phyloP scores from a whole-genome alignment of 768 basidiomycete genomes.

The Lactarius sp. region DNA sequence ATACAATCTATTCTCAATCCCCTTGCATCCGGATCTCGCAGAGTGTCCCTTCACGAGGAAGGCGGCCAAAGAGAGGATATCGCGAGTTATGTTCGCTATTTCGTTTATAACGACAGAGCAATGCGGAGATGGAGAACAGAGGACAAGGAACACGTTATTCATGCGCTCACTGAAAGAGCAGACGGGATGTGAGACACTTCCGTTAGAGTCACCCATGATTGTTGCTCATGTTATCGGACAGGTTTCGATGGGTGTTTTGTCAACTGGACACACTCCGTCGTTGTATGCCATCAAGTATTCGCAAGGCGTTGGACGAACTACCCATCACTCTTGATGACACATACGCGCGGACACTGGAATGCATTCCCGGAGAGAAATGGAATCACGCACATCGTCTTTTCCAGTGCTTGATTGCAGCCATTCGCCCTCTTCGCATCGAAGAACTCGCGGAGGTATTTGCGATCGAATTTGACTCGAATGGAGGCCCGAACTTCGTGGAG shows the following conservation, averaged over 20 bases:
- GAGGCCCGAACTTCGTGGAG: background rate
- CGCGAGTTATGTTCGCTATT: background rate
- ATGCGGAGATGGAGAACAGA: background rate
- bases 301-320: background rate
- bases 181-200: background rate
- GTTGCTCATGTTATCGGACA: background rate
- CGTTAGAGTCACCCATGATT: background rate
- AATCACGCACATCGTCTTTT: background rate
- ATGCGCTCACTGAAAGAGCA: background rate
- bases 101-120: background rate
- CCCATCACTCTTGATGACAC: background rate
- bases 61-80: background rate
- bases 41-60: background rate
- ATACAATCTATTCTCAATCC: background rate
- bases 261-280: background rate
- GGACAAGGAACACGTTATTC: background rate
- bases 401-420: background rate
- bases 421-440: background rate
- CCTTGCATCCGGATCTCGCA: background rate
- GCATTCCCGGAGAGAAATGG: background rate
- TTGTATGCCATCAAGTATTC: background rate
- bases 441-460: background rate
- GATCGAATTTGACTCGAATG: background rate
- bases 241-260: background rate
- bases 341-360: background rate